Conservation (phyloP, 1,284 basidiomycete genomes). For the Ganoderma multipileum region DNA sequence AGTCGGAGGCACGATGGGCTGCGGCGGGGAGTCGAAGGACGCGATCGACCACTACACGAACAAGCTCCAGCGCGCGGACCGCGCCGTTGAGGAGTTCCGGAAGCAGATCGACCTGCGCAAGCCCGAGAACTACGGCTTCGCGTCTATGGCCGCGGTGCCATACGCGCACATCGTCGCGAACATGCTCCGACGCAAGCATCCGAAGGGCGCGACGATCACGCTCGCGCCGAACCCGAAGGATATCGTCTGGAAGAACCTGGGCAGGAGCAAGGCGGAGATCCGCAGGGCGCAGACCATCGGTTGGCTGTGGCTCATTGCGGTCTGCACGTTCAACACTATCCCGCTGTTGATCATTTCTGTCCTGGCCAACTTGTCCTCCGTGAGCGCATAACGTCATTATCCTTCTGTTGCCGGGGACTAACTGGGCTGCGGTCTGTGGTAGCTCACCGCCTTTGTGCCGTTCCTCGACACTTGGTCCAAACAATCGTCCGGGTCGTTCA, state of each 20-base stretch:
- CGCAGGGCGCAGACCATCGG: slow-evolving; percentile 75
- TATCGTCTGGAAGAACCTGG: slow-evolving; percentile 91
- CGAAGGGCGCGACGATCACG: slow-evolving; percentile 73
- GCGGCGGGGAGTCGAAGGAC: slow-evolving; percentile 79
- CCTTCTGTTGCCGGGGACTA: background rate
- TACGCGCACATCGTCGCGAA: slow-evolving; percentile 89
- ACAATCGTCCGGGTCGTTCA: slow-evolving; percentile 67
- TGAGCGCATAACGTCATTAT: slow-evolving; percentile 43
- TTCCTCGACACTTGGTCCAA: slow-evolving; percentile 77
- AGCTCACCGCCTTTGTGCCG: slow-evolving; percentile 71
- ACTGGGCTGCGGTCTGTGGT: slow-evolving; percentile 1
- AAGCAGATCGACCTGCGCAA: slow-evolving; percentile 76
- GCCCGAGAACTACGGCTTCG: slow-evolving; percentile 92
- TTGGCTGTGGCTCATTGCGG: slow-evolving; percentile 73
- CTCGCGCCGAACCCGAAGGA: slow-evolving; percentile 89
- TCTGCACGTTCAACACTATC: slow-evolving; percentile 93
- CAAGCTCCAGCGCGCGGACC: slow-evolving; percentile 79
- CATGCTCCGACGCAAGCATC: slow-evolving; percentile 68
- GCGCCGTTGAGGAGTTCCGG: slow-evolving; percentile 81
- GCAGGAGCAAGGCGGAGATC: slow-evolving; percentile 71
- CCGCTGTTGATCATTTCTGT: slow-evolving; percentile 84
- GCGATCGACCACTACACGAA: slow-evolving; percentile 88
- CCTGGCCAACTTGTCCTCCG: slow-evolving; percentile 79
- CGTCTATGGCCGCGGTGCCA: slow-evolving; percentile 91
- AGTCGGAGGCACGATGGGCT: slow-evolving; percentile 75